These are phyloP conservation scores for Linum usitatissimum DNA, from an alignment of 345 rosid species.

Conservation along the genomic window DNA sequence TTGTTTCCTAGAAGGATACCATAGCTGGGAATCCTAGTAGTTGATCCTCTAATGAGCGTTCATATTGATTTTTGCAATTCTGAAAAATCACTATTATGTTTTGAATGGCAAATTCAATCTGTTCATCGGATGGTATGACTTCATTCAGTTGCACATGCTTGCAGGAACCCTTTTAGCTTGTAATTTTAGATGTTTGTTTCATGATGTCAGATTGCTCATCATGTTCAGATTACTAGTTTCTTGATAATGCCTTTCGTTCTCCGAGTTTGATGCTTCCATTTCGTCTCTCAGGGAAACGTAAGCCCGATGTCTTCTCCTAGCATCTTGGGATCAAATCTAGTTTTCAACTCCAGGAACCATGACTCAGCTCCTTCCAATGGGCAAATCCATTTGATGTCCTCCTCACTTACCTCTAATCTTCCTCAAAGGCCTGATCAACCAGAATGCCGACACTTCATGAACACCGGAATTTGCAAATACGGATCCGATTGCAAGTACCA, in stretches of 20 bases:
- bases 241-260: background rate
- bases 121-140: background rate
- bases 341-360: conserved; percentile 29
- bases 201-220: too few species aligned
- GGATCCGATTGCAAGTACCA: conserved; percentile 78
- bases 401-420: conserved; percentile 22
- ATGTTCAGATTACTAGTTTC: background rate
- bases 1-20: too few species aligned
- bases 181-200: too few species aligned
- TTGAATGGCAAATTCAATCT: background rate
- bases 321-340: conserved; percentile 34
- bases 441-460: conserved; percentile 68
- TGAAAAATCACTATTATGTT: too few species aligned
- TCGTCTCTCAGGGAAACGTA: conserved; percentile 34
- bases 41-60: too few species aligned
- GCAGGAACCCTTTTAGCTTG: background rate
- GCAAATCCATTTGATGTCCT: conserved; percentile 28
- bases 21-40: too few species aligned
- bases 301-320: conserved; percentile 26
- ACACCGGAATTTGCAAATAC: conserved; percentile 62
- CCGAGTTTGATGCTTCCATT: background rate
- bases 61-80: background rate
- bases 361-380: conserved; percentile 40
- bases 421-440: conserved; percentile 64
- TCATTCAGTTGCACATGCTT: background rate